A percentile compares a stretch with the other conserved stretches of the same genome.
Conservation (phyloP, 106 monocot species). For the Gastrodia elata region DNA sequence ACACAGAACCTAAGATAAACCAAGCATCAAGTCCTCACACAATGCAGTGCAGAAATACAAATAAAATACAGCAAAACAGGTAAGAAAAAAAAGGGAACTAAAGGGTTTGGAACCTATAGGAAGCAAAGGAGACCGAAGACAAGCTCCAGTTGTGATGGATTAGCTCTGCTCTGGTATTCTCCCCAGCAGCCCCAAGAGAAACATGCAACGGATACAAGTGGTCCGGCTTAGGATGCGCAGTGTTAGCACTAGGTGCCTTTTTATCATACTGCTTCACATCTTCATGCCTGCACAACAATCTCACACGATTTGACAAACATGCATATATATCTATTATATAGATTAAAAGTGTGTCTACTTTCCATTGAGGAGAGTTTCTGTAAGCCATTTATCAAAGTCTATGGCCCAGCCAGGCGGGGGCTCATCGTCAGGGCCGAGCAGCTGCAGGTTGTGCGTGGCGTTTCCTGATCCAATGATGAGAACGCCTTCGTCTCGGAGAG, state of each 20-base stretch:
- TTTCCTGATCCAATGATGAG: slow-evolving; percentile 70
- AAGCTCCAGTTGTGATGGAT: slow-evolving; percentile 52
- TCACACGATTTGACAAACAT: not conserved
- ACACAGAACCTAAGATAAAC: not conserved
- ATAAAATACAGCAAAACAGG: not conserved
- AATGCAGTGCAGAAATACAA: not conserved
- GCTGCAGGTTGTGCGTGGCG: slow-evolving; percentile 67
- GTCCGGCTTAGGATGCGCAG: slow-evolving; percentile 56
- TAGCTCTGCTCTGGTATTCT: slow-evolving; percentile 25
- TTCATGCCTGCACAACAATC: slow-evolving; percentile 23
- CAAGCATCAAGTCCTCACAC: not conserved
- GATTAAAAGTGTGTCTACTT: slow-evolving; percentile 13
- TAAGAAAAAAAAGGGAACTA: not conserved
- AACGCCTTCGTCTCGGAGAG: slow-evolving; percentile 57
- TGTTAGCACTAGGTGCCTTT: slow-evolving; percentile 50
- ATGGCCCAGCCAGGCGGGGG: slow-evolving; percentile 39
- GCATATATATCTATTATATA: no score
- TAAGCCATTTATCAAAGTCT: slow-evolving; percentile 58
- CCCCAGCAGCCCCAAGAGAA: slow-evolving; percentile 60
- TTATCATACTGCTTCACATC: slow-evolving; percentile 38
- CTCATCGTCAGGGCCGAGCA: slow-evolving; percentile 5
- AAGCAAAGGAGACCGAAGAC: slow-evolving; percentile 40
- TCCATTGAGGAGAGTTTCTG: slow-evolving; percentile 35
- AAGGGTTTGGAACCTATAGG: slow-evolving; percentile 31
- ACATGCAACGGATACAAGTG: slow-evolving; percentile 65